Percentiles rank a stretch among this genome's conserved stretches.
Evolutionary conservation across 495 filamentous ascomycete species (phyloP).

Genomic region (Aspergillus conjunctus): DNA sequence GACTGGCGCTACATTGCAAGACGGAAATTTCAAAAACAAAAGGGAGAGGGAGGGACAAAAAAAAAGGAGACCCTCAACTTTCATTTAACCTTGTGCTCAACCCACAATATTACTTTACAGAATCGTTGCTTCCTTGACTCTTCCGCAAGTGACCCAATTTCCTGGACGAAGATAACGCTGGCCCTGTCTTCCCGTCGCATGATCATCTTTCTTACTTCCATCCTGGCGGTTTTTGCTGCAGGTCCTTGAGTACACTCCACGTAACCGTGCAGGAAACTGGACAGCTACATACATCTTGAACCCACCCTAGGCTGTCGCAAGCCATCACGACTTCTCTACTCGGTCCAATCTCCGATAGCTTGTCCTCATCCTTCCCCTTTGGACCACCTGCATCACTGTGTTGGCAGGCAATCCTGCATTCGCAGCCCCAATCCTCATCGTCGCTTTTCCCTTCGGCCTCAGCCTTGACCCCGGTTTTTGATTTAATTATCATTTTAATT

Average conservation of each 20-base stretch:
- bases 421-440: conserved; percentile 27
- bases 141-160: conserved; percentile 17
- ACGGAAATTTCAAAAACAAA: conserved; percentile 16
- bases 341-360: conserved; percentile 43
- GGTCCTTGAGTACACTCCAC: conserved; percentile 40
- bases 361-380: conserved; percentile 42
- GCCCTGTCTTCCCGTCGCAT: conserved; percentile 35
- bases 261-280: conserved; percentile 46
- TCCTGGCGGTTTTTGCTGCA: conserved; percentile 31
- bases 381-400: conserved; percentile 49
- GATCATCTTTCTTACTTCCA: conserved; percentile 35
- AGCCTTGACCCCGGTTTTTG: conserved; percentile 21
- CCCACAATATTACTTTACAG: conserved; percentile 13
- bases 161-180: conserved; percentile 32
- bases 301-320: conserved; percentile 35
- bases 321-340: conserved; percentile 34
- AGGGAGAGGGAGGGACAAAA: not conserved
- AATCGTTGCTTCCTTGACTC: conserved; percentile 13
- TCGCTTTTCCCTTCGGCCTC: conserved; percentile 29
- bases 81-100: conserved; percentile 5
- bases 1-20: conserved; percentile 18
- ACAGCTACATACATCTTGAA: conserved; percentile 32
- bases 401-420: conserved; percentile 43
- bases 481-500: conserved; percentile 16
- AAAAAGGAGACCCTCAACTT: conserved; percentile 13